Evolutionary conservation across 495 filamentous ascomycete genomes (phyloP).

Genomic region (Neurospora sp.): DNA sequence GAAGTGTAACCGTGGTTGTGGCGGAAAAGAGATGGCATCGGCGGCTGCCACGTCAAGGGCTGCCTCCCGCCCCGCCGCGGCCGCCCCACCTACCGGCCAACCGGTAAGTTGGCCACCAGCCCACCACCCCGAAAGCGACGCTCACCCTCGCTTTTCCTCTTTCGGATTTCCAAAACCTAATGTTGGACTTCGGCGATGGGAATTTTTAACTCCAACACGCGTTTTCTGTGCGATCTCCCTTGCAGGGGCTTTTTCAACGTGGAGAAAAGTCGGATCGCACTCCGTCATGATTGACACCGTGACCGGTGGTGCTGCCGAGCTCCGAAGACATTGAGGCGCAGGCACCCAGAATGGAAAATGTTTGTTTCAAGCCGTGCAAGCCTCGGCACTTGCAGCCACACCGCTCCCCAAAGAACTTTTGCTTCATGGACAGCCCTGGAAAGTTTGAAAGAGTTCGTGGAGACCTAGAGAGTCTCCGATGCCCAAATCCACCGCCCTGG

Average conservation of each 20-base stretch:
- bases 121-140: too few relatives aligned
- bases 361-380: not conserved
- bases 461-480: not conserved
- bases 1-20: not conserved
- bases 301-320: not conserved
- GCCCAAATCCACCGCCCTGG: not conserved
- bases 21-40: not conserved
- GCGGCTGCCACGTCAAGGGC: conserved; percentile 8
- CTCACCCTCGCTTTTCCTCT: not conserved
- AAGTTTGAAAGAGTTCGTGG: not conserved
- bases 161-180: not conserved
- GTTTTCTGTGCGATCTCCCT: not conserved
- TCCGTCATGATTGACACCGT: not conserved
- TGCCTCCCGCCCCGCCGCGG: conserved; percentile 3
- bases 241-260: not conserved
- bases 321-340: not conserved
- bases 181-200: not conserved
- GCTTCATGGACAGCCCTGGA: not conserved
- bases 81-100: not conserved
- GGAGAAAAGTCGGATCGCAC: not conserved
- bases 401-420: not conserved
- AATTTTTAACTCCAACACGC: not conserved
- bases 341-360: not conserved
- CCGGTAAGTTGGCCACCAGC: not conserved
- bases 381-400: not conserved